Evolutionary conservation across 2,329 filamentous ascomycete genomes (phyloP).

Genomic region (Nectriaceae sp.): DNA sequence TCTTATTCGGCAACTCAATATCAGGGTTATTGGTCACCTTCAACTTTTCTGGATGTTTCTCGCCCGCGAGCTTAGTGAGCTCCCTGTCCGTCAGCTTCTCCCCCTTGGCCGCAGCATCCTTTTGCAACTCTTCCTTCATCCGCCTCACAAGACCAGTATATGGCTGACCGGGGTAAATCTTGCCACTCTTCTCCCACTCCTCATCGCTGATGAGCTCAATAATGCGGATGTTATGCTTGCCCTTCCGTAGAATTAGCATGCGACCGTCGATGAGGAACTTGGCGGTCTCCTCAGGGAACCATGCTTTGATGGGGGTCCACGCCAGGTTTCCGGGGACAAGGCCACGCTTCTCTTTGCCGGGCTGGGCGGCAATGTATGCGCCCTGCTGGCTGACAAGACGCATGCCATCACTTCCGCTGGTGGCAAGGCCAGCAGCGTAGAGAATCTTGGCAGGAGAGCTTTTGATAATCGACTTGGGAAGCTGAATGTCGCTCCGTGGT

Average conservation of each 20-base stretch:
- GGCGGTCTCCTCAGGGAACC: slow-evolving; percentile 57
- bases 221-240: slow-evolving; percentile 64
- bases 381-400: slow-evolving; percentile 57
- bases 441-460: slow-evolving; percentile 62
- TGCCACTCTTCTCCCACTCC: slow-evolving; percentile 51
- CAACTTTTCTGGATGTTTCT: slow-evolving; percentile 21
- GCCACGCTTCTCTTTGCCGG: slow-evolving; percentile 41
- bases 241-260: slow-evolving; percentile 61
- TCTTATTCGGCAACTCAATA: slow-evolving; percentile 42
- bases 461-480: slow-evolving; percentile 59
- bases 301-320: slow-evolving; percentile 63
- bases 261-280: slow-evolving; percentile 63
- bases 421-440: slow-evolving; percentile 59
- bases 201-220: slow-evolving; percentile 61
- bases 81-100: slow-evolving; percentile 30
- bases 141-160: slow-evolving; percentile 49
- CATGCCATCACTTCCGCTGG: slow-evolving; percentile 58
- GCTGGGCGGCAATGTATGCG: slow-evolving; percentile 61
- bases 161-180: slow-evolving; percentile 55
- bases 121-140: slow-evolving; percentile 40
- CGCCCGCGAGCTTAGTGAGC: slow-evolving; percentile 23
- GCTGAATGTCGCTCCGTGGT: slow-evolving; percentile 55
- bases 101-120: slow-evolving; percentile 36
- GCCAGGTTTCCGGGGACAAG: slow-evolving; percentile 53
- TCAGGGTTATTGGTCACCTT: slow-evolving; percentile 42